phyloP scores from a whole-genome alignment of 2,329 filamentous ascomycete genomes.

The Dothideomycetidae sp. region DNA sequence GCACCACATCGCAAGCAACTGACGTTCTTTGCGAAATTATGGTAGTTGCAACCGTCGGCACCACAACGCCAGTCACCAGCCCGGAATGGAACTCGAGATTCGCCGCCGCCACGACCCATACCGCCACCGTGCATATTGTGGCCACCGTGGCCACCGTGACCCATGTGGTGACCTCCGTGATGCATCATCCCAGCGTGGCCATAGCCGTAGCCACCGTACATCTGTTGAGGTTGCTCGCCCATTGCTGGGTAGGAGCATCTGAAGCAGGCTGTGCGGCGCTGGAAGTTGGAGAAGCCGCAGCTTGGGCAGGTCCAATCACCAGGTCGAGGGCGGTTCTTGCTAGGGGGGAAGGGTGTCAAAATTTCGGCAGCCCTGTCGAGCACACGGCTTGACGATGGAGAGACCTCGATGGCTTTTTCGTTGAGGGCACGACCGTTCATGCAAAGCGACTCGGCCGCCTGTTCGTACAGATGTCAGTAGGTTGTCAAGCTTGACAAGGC shows the following conservation, averaged over 20 bases:
- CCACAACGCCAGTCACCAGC: slow-evolving; percentile 99
- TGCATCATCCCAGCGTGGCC: slow-evolving; percentile 65
- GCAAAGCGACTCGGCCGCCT: slow-evolving; percentile 95
- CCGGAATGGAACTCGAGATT: slow-evolving; percentile 78
- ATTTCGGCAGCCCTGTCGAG: slow-evolving; percentile 92
- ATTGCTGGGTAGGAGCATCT: slow-evolving; percentile 97
- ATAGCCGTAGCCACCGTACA: slow-evolving; percentile 47
- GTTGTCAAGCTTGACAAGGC: too few relatives aligned
- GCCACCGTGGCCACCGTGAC: slow-evolving; percentile 48
- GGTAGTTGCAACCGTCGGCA: slow-evolving; percentile 91
- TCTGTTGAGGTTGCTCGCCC: slow-evolving; percentile 59
- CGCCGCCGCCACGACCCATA: slow-evolving; percentile 50
- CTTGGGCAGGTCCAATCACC: slow-evolving; percentile 99
- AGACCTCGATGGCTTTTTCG: slow-evolving; percentile 98
- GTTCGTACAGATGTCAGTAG: slow-evolving; percentile 4
- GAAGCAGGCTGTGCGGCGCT: slow-evolving; percentile 96
- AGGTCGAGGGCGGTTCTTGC: slow-evolving; percentile 92
- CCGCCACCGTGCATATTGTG: slow-evolving; percentile 28
- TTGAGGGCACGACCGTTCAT: slow-evolving; percentile 98
- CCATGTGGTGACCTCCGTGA: slow-evolving; percentile 29
- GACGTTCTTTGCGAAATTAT: slow-evolving; percentile 99
- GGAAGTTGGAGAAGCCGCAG: slow-evolving; percentile 98
- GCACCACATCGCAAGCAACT: slow-evolving; percentile 94
- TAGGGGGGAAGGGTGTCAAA: slow-evolving; percentile 90
- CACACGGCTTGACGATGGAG: slow-evolving; percentile 90